Percentiles rank a stretch among this genome's conserved stretches.
These are phyloP conservation scores for Fraxinus baroniana DNA, from an alignment of 305 asterid species.

Conservation along the genomic window DNA sequence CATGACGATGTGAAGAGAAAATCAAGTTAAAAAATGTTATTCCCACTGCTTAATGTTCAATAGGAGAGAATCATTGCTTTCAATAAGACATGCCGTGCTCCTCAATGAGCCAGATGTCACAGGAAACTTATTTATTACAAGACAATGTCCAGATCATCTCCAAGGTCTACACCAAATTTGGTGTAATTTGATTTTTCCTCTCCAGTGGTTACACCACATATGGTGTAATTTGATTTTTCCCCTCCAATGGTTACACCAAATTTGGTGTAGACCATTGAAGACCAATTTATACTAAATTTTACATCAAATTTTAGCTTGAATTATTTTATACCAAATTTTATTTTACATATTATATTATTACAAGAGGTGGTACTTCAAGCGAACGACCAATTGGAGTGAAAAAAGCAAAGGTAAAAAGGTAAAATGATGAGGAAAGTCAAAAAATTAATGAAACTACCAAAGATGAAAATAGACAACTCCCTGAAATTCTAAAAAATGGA, in stretches of 20 bases:
- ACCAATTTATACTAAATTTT: background rate
- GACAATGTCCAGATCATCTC: background rate
- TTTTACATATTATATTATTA: background rate
- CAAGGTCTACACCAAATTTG: too few species aligned
- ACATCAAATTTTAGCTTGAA: background rate
- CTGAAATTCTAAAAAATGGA: background rate
- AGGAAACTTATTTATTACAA: background rate
- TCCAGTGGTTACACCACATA: too few species aligned
- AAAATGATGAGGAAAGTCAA: background rate
- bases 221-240: too few species aligned
- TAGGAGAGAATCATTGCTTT: background rate
- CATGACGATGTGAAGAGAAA: background rate
- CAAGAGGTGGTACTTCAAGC: background rate
- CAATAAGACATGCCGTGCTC: background rate
- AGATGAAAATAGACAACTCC: background rate
- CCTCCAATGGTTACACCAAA: too few species aligned
- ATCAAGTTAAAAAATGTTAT: background rate
- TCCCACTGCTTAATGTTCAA: background rate
- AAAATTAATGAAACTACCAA: background rate
- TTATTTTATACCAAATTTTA: background rate
- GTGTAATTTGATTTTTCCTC: too few species aligned
- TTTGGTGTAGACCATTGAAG: background rate
- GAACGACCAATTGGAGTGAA: background rate
- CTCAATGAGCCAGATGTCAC: background rate
- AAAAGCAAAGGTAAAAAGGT: background rate